Percentiles rank a stretch among this genome's conserved stretches.
These are phyloP conservation scores for Garcia nutans DNA, from an alignment of 345 rosid species.

Conservation along the genomic window DNA sequence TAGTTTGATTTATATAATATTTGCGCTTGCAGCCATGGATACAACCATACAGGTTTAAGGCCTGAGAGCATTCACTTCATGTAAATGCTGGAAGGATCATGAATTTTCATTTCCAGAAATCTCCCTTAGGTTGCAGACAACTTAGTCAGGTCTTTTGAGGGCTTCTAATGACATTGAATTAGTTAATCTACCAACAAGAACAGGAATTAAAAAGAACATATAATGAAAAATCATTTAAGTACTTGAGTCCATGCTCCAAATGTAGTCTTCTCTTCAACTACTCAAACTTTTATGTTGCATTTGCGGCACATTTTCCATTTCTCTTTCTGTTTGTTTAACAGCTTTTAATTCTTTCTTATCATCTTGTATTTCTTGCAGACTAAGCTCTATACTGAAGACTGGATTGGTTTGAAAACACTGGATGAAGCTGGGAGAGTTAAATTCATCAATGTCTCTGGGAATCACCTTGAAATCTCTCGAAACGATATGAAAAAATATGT, in stretches of 20 bases:
- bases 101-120: not conserved
- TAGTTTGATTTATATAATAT: not conserved
- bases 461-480: conserved; percentile 53
- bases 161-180: not conserved
- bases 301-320: not conserved
- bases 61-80: not conserved
- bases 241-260: too few relatives aligned
- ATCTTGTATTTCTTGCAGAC: conserved; percentile 39
- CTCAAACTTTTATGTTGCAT: not conserved
- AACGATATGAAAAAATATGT: conserved; percentile 60
- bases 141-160: not conserved
- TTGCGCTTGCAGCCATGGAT: not conserved
- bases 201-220: not conserved
- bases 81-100: not conserved
- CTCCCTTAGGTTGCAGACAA: not conserved
- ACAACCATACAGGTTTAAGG: not conserved
- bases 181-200: not conserved
- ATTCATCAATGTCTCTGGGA: conserved; percentile 55
- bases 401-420: conserved; percentile 69
- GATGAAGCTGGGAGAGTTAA: conserved; percentile 73
- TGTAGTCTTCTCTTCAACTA: not conserved
- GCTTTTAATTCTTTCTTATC: not conserved
- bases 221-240: too few relatives aligned
- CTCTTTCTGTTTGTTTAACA: not conserved
- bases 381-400: conserved; percentile 54